phyloP scores from a whole-genome alignment of 331 rosid genomes.

The Rosa hybrid region DNA sequence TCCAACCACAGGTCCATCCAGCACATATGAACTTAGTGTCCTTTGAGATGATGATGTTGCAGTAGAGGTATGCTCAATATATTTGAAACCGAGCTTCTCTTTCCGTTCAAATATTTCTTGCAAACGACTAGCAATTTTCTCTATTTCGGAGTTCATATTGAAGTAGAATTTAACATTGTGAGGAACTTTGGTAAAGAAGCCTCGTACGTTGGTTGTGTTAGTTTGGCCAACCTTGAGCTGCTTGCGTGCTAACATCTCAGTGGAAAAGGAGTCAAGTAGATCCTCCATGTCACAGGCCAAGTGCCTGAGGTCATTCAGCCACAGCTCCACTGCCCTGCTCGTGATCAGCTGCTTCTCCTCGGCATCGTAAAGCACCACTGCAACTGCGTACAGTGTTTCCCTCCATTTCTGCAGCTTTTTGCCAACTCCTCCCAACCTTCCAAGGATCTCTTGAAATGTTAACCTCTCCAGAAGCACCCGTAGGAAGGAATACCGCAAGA shows the following conservation, averaged over 20 bases:
- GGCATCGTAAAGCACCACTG: neutral
- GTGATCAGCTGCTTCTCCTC: conserved; percentile 4
- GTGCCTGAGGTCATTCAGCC: conserved; percentile 15
- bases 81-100: neutral
- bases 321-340: neutral
- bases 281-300: neutral
- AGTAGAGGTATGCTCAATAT: neutral
- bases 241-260: neutral
- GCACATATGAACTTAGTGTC: neutral
- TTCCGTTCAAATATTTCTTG: neutral
- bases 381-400: neutral
- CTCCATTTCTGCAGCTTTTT: neutral
- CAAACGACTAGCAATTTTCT: neutral
- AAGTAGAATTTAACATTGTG: neutral
- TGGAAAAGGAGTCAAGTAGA: neutral
- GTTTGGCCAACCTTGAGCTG: neutral
- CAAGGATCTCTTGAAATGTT: neutral
- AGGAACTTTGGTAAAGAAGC: neutral
- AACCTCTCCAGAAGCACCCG: neutral
- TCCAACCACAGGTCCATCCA: conserved; percentile 7
- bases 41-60: neutral
- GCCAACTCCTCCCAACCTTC: neutral
- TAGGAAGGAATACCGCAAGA: conserved; percentile 1
- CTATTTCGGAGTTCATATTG: neutral
- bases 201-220: neutral